A percentile compares a stretch with the other conserved stretches of the same genome.
Evolutionary conservation across 139 green algal genomes (phyloP).

Genomic region (Chlorella sp.): DNA sequence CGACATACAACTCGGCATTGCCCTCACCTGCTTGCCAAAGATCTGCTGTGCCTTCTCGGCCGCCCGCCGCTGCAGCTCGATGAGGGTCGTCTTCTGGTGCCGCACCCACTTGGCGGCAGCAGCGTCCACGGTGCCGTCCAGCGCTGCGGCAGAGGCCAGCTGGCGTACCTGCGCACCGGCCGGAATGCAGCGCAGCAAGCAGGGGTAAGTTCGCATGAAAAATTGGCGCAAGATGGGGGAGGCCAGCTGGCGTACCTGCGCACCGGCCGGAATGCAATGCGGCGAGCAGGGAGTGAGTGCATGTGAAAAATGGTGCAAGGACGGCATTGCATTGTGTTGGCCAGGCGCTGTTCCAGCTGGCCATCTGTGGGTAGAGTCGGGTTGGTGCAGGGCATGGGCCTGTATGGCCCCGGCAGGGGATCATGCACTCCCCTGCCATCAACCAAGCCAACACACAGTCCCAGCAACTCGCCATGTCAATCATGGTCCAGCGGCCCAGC

Average conservation of each 20-base stretch:
- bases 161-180: slow-evolving; percentile 50
- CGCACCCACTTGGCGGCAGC: slow-evolving; percentile 58
- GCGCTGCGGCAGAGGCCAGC: slow-evolving; percentile 54
- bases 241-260: slow-evolving; percentile 60
- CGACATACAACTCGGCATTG: too few species aligned
- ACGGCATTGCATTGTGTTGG: too few species aligned
- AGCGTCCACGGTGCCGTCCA: slow-evolving; percentile 42
- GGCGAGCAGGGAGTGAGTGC: too few species aligned
- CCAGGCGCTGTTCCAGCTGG: too few species aligned
- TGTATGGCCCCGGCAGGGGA: too few species aligned
- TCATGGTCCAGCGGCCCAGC: slow-evolving; percentile 36
- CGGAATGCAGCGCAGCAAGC: not conserved
- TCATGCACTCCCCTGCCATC: not conserved
- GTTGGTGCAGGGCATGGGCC: too few species aligned
- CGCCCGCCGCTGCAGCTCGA: slow-evolving; percentile 56
- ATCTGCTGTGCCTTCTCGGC: slow-evolving; percentile 56
- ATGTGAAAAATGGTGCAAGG: too few species aligned
- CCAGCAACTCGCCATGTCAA: slow-evolving; percentile 10
- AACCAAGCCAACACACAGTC: not conserved
- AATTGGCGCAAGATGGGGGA: too few species aligned
- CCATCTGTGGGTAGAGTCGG: too few species aligned
- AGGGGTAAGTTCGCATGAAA: too few species aligned
- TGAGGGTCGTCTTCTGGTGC: slow-evolving; percentile 42
- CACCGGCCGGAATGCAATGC: not conserved
- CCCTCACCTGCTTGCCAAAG: slow-evolving; percentile 61